Percentiles rank a stretch among this genome's conserved stretches.
Evolutionary conservation across 2,329 filamentous ascomycete species (phyloP).

Genomic region (Ophiocordyceps camponoti-leonardi): DNA sequence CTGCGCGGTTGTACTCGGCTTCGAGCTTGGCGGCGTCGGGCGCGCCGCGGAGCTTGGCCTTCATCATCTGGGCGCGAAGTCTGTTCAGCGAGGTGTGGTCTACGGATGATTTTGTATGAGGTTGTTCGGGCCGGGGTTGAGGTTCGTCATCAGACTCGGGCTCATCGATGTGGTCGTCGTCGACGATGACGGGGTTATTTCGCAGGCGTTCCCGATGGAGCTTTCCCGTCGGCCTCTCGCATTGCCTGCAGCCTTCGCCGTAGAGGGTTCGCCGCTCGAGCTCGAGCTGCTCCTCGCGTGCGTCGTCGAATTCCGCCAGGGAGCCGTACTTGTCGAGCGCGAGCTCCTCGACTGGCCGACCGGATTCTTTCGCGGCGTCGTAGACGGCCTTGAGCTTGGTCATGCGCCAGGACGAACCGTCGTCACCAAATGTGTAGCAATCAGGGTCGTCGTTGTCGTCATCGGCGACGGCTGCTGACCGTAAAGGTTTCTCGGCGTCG

Average conservation of each 20-base stretch:
- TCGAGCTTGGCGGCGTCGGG: conserved; percentile 64
- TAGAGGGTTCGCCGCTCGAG: conserved; percentile 69
- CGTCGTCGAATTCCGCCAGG: conserved; percentile 75
- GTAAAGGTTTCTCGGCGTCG: conserved; percentile 24
- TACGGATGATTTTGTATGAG: conserved; percentile 23
- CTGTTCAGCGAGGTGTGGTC: conserved; percentile 75
- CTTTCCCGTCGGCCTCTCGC: conserved; percentile 77
- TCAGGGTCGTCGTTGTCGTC: conserved; percentile 29
- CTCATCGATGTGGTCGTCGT: neutral
- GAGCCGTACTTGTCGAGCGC: conserved; percentile 69
- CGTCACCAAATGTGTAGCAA: conserved; percentile 86
- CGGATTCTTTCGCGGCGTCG: conserved; percentile 55
- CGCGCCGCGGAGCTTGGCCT: conserved; percentile 69
- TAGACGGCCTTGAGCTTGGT: conserved; percentile 82
- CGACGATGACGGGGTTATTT: conserved; percentile 25
- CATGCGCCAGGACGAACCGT: conserved; percentile 90
- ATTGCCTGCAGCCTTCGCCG: conserved; percentile 67
- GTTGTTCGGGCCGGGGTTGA: conserved; percentile 31
- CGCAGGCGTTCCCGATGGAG: conserved; percentile 63
- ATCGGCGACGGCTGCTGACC: conserved; percentile 26
- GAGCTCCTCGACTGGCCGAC: conserved; percentile 60
- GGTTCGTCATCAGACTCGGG: conserved; percentile 11
- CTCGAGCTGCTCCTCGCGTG: conserved; percentile 83
- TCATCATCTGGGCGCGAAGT: conserved; percentile 88
- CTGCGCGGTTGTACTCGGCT: conserved; percentile 63